Base-by-base conservation (phyloP, 2,329 filamentous ascomycete species). In the Fusarium pseudonygamai region DNA sequence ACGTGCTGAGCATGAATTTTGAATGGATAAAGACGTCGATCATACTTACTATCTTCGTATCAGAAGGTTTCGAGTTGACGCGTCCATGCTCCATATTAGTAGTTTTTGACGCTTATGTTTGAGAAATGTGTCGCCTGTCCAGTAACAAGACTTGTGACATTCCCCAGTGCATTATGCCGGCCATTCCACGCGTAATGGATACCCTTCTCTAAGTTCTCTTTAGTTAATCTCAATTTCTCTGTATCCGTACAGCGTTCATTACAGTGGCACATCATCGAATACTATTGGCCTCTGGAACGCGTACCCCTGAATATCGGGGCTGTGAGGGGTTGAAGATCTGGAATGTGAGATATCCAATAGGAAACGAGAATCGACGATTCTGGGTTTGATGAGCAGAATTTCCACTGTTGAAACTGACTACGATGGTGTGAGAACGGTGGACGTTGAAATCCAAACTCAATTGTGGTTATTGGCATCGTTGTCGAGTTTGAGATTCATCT, bases 21-120 rank as follows among this genome's bases (percentile, higher is more conserved):
- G 58, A 71, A 36, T 49, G 53, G 61, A 58, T 42, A 34, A 24
- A 55, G 40, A 26, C 52, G 71, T 52, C 71, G 71, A 73, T 74
- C 71, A 73, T 67, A 61, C 58, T 61, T 47, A 34, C 46, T 39
- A 50, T 70, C 60, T 50, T 37, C 30, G 55, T 61, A 40, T 42
- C 57, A 42, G 70, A 67, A 61, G 70, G 71, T 64, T 73, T 71
- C 50, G 50, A 68, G 71, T 73, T 73, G 71, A 73, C 71, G 71
- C 71, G 71, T 74, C 49, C 59, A 73, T 67, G 53, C 70, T 61
- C 70, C 61, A 58, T 60, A 46, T 47, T 57, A 45, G 30, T 57
- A 45, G 30, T 50, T 61, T 45, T 43, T 46, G 57, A 42, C 40
- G 52, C 50, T 62, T 45, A 67, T 60, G 71, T 73, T 73, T 71